A percentile compares a stretch with the other conserved stretches of the same genome.
Conservation (phyloP, 441 rosid genomes). For the Macaranga tanarius region DNA sequence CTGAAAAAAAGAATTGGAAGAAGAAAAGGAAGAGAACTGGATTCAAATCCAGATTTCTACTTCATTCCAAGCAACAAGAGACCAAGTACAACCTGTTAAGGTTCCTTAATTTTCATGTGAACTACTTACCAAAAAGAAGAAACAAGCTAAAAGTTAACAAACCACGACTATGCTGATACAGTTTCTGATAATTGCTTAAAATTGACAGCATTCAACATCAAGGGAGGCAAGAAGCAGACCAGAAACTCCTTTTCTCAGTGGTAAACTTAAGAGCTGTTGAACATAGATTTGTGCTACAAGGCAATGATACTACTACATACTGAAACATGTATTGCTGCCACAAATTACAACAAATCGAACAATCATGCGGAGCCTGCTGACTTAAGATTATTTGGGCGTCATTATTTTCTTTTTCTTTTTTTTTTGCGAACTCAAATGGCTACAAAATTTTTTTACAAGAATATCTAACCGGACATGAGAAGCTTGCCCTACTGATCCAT, state of each 20-base stretch:
- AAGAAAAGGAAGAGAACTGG: too few species aligned
- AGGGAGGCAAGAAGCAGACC: too few species aligned
- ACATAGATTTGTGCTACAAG: background rate
- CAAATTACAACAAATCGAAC: conserved; percentile 10
- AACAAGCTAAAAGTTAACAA: too few species aligned
- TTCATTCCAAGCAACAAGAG: too few species aligned
- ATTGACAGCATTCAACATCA: background rate
- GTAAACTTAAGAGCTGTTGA: background rate
- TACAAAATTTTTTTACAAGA: conserved; percentile 33
- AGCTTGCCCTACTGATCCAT: conserved; percentile 12
- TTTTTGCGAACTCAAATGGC: background rate
- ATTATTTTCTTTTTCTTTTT: background rate
- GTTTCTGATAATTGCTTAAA: background rate
- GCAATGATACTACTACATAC: too few species aligned
- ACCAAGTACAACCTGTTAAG: too few species aligned
- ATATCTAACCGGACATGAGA: conserved; percentile 11
- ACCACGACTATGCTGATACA: background rate
- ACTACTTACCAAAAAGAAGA: too few species aligned
- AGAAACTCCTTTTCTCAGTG: background rate
- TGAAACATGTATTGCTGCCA: background rate
- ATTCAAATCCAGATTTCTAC: too few species aligned
- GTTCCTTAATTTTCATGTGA: too few species aligned
- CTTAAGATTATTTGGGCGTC: conserved; percentile 7
- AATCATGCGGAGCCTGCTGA: background rate
- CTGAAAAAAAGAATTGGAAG: too few species aligned